Conservation (phyloP, 306 rosid species). For the Rubus idaeus region DNA sequence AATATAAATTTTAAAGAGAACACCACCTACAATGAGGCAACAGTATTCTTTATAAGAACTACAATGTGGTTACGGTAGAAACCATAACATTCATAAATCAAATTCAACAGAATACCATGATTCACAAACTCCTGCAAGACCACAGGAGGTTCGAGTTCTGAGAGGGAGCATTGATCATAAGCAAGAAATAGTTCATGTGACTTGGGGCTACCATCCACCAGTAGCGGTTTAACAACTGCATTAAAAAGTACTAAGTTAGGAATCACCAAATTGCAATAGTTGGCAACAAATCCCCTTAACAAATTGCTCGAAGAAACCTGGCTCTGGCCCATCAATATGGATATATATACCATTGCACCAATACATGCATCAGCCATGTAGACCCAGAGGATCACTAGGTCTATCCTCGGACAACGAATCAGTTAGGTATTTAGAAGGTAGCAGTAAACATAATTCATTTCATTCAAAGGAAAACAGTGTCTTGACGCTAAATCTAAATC, state of each 20-base stretch:
- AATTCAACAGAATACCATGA: constrained; percentile 54
- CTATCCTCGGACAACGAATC: no score
- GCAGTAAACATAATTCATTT: background rate
- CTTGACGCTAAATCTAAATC: constrained; percentile 11
- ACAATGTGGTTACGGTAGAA: background rate
- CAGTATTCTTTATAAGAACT: background rate
- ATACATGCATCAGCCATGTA: background rate
- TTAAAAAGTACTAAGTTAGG: background rate
- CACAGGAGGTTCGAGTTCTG: constrained; percentile 87
- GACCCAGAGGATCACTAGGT: constrained; percentile 5
- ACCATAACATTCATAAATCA: background rate
- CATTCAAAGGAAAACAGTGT: constrained; percentile 3
- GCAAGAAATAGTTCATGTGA: constrained; percentile 86
- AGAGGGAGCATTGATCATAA: constrained; percentile 71
- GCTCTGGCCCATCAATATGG: background rate
- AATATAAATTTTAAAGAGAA: constrained; percentile 80
- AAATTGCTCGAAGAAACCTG: constrained; percentile 5
- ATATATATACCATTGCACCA: constrained; percentile 5
- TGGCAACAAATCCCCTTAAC: constrained; percentile 1
- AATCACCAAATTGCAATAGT: background rate
- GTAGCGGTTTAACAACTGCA: constrained; percentile 80
- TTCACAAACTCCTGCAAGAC: constrained; percentile 93
- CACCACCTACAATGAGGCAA: constrained; percentile 58
- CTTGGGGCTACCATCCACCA: constrained; percentile 87
- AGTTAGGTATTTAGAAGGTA: background rate